These are phyloP conservation scores for Pholiota microspora DNA, from an alignment of 768 basidiomycete genomes.

Conservation along the genomic window DNA sequence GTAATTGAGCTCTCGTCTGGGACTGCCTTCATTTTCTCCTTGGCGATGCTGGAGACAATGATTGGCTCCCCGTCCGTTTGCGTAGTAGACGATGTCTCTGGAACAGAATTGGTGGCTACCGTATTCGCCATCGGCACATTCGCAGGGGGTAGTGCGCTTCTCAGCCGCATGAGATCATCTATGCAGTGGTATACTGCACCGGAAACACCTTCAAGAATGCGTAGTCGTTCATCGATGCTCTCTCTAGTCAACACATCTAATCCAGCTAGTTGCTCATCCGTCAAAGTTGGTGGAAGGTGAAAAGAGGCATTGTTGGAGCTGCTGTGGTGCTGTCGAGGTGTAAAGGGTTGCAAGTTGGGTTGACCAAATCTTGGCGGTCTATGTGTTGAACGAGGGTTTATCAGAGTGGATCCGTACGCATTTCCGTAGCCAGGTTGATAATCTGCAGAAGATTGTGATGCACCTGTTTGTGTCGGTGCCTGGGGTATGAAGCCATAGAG, in stretches of 20 bases:
- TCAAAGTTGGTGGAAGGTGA: slow-evolving; percentile 43
- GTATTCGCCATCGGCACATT: slow-evolving; percentile 10
- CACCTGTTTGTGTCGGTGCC: background rate
- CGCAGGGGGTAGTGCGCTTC: slow-evolving; percentile 62
- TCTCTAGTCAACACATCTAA: slow-evolving; percentile 72
- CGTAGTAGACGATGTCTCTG: background rate
- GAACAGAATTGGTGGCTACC: background rate
- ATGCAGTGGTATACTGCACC: slow-evolving; percentile 69
- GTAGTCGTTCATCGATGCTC: slow-evolving; percentile 81
- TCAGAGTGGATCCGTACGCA: background rate
- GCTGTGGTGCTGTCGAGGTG: background rate
- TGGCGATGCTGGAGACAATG: slow-evolving; percentile 3
- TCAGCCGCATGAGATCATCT: slow-evolving; percentile 73
- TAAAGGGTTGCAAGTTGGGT: background rate
- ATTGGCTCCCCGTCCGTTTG: background rate
- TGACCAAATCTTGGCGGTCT: background rate
- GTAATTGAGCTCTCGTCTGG: background rate
- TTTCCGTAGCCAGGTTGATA: background rate
- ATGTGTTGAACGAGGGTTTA: background rate
- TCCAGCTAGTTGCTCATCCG: slow-evolving; percentile 59
- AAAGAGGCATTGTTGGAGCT: slow-evolving; percentile 12
- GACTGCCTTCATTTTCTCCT: slow-evolving; percentile 18
- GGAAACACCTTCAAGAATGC: slow-evolving; percentile 77
- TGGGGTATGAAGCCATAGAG: slow-evolving; percentile 32
- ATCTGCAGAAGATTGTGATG: background rate